These are phyloP conservation scores for Metschnikowia cubensis DNA, from an alignment of 805 yeast genomes.

Conservation along the genomic window DNA sequence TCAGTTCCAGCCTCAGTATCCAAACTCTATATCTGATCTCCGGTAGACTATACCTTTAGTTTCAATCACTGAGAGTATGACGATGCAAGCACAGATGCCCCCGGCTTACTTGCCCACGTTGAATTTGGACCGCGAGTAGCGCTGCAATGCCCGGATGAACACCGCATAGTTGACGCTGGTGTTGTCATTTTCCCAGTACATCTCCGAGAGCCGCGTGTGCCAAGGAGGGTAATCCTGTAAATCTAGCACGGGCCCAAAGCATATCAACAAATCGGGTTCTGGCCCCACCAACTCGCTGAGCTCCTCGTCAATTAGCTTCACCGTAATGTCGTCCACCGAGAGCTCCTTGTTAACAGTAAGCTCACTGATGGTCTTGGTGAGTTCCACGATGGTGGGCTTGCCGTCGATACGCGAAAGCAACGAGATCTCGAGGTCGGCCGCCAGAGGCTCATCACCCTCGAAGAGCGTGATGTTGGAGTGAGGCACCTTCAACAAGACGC, in stretches of 20 bases:
- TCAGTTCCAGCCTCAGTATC: too few species aligned
- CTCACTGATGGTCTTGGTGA: slow-evolving; percentile 82
- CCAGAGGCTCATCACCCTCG: slow-evolving; percentile 25
- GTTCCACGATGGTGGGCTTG: slow-evolving; percentile 80
- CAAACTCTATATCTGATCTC: too few species aligned
- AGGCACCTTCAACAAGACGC: slow-evolving; percentile 60
- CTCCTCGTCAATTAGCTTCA: slow-evolving; percentile 72
- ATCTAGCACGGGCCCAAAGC: slow-evolving; percentile 84
- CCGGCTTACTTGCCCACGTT: slow-evolving; percentile 71
- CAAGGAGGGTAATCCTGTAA: slow-evolving; percentile 97
- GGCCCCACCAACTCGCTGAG: slow-evolving; percentile 70
- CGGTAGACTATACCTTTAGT: too few species aligned
- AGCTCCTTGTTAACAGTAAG: slow-evolving; percentile 61
- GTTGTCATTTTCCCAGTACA: slow-evolving; percentile 88
- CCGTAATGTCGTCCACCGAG: slow-evolving; percentile 61
- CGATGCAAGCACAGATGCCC: background rate
- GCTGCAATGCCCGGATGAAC: slow-evolving; percentile 71
- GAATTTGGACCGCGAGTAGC: slow-evolving; percentile 74
- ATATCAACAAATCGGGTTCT: slow-evolving; percentile 87
- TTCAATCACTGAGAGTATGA: background rate
- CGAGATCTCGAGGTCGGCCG: slow-evolving; percentile 53
- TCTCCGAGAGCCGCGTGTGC: slow-evolving; percentile 89
- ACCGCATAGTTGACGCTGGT: slow-evolving; percentile 77
- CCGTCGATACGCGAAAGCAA: slow-evolving; percentile 79
- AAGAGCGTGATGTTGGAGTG: slow-evolving; percentile 50